Conservation (phyloP, 192 early-diverging fungal genomes). For the Coemansia sp. region DNA sequence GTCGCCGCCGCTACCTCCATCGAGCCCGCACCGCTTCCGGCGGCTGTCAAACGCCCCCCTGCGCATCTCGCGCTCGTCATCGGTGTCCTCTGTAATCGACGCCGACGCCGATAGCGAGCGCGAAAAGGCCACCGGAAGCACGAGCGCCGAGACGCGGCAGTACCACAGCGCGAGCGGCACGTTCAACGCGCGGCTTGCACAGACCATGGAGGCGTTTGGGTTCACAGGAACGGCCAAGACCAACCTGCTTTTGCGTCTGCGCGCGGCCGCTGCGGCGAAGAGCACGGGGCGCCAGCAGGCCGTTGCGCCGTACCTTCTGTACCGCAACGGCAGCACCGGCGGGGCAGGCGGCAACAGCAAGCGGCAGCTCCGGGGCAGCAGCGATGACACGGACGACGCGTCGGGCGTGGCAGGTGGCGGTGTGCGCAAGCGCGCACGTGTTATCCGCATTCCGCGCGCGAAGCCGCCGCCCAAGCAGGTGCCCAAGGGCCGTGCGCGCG, state of each 20-base stretch:
- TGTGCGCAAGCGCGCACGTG: slow-evolving; percentile 37
- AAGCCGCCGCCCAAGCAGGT: slow-evolving; percentile 15
- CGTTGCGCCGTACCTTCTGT: slow-evolving; percentile 45
- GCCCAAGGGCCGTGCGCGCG: slow-evolving; percentile 9
- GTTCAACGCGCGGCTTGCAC: slow-evolving; percentile 44
- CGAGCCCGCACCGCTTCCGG: slow-evolving; percentile 18
- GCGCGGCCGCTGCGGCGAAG: slow-evolving; percentile 45
- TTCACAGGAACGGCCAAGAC: slow-evolving; percentile 44
- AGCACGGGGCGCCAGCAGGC: slow-evolving; percentile 47
- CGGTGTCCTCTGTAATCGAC: slow-evolving; percentile 4
- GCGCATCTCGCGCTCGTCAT: slow-evolving; percentile 19
- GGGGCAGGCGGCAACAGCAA: neutral
- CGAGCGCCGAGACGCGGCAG: slow-evolving; percentile 6
- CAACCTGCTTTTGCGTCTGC: slow-evolving; percentile 40
- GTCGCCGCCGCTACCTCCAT: slow-evolving; percentile 42
- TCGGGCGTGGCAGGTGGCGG: slow-evolving; percentile 1
- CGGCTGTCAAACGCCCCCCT: slow-evolving; percentile 26
- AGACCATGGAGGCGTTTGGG: slow-evolving; percentile 53
- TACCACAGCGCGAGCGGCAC: slow-evolving; percentile 19
- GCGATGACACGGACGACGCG: slow-evolving; percentile 1
- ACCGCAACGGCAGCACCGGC: slow-evolving; percentile 5
- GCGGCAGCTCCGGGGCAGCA: neutral
- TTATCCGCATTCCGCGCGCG: slow-evolving; percentile 29
- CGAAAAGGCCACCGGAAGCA: neutral
- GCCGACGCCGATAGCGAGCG: slow-evolving; percentile 3